phyloP scores from a whole-genome alignment of 192 early-diverging fungal species.

The Glomus cerebriforme region DNA sequence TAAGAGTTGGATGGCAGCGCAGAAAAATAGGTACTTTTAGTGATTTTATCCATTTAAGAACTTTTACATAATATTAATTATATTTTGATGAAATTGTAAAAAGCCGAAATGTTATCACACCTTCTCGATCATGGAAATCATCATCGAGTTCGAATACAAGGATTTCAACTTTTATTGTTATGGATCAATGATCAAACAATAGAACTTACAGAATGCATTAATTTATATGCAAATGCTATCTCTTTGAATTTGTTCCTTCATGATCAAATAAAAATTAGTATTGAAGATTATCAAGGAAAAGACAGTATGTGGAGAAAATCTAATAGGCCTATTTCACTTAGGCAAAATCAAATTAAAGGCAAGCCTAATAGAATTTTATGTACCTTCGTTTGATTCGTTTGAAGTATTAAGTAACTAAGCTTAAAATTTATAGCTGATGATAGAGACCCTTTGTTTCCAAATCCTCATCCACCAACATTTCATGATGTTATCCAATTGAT shows the following conservation, averaged over 20 bases:
- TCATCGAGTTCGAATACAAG: slow-evolving; percentile 65
- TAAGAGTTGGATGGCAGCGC: slow-evolving; percentile 76
- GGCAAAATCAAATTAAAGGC: slow-evolving; percentile 22
- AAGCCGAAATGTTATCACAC: slow-evolving; percentile 64
- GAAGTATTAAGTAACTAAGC: neutral
- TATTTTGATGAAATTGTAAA: neutral
- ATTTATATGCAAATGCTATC: slow-evolving; percentile 68
- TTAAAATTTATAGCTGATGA: slow-evolving; percentile 41
- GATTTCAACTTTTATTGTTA: slow-evolving; percentile 69
- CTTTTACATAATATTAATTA: neutral
- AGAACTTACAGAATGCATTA: slow-evolving; percentile 58
- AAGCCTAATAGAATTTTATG: neutral
- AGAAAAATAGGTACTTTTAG: slow-evolving; percentile 55
- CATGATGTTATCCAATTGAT: slow-evolving; percentile 54
- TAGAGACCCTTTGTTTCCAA: slow-evolving; percentile 55
- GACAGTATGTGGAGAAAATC: neutral
- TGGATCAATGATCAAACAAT: slow-evolving; percentile 71
- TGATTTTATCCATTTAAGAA: neutral
- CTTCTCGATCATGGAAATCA: slow-evolving; percentile 72
- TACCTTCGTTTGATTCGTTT: neutral
- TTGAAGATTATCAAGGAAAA: slow-evolving; percentile 1
- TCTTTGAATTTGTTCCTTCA: slow-evolving; percentile 57
- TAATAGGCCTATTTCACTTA: neutral
- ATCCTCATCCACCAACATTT: slow-evolving; percentile 56
- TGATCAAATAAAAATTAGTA: slow-evolving; percentile 34